A percentile compares a stretch with the other conserved stretches of the same genome.
Conservation (phyloP, 176 grass and related monocot genomes). For the Paspalum vaginatum region DNA sequence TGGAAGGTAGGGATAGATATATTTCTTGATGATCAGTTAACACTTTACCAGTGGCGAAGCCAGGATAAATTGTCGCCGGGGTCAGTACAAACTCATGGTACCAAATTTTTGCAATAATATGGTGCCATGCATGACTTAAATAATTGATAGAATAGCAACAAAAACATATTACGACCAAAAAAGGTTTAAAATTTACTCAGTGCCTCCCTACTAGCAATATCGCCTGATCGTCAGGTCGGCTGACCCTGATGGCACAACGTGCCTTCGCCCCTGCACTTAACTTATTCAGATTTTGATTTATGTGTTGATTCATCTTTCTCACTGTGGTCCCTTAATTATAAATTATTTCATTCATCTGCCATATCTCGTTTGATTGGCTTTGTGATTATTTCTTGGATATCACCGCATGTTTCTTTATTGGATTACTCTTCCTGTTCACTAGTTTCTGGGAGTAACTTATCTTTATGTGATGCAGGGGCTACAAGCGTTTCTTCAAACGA, state of each 20-base stretch:
- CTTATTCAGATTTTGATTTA: slow-evolving; percentile 8
- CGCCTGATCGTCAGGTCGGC: too few species aligned
- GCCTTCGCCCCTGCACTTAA: too few species aligned
- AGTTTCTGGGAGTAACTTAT: slow-evolving; percentile 16
- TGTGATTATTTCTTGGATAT: background rate
- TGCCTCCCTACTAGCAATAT: too few species aligned
- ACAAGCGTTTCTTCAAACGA: slow-evolving; percentile 94
- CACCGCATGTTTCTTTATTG: background rate
- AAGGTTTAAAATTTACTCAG: too few species aligned
- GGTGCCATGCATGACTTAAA: too few species aligned
- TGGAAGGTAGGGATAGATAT: background rate
- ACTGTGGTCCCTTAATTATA: background rate
- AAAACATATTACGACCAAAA: too few species aligned
- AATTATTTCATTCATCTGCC: background rate
- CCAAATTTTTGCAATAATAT: too few species aligned
- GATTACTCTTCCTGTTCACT: background rate
- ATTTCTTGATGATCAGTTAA: background rate
- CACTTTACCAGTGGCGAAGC: too few species aligned
- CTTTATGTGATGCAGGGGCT: slow-evolving; percentile 71
- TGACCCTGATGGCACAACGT: too few species aligned
- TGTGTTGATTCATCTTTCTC: slow-evolving; percentile 11
- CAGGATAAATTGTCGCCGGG: too few species aligned
- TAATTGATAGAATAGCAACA: too few species aligned
- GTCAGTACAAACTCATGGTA: background rate
- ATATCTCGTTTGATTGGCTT: background rate